These are phyloP conservation scores for Ampelocalamus luodianensis DNA, from an alignment of 176 grass and related monocot species.

Conservation along the genomic window DNA sequence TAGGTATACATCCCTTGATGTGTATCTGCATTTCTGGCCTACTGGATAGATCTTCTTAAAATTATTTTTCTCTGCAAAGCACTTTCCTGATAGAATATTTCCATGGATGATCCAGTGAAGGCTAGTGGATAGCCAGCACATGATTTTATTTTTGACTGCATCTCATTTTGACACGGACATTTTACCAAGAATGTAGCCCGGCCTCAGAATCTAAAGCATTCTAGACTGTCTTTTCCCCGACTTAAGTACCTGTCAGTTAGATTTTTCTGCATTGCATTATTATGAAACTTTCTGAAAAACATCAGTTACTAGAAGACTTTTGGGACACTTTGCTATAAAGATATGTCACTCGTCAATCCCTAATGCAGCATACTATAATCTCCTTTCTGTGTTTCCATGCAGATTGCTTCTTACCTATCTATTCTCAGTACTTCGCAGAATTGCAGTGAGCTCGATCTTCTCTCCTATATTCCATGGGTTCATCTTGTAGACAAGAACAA, in stretches of 20 bases:
- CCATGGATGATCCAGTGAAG: slow-evolving; percentile 21
- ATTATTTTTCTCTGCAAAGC: neutral
- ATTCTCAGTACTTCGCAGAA: neutral
- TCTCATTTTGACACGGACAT: slow-evolving; percentile 6
- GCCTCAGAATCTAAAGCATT: slow-evolving; percentile 28
- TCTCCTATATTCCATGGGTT: slow-evolving; percentile 28
- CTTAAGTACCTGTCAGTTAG: slow-evolving; percentile 33
- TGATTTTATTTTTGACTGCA: slow-evolving; percentile 33
- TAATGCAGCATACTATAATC: slow-evolving; percentile 26
- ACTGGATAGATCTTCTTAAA: neutral
- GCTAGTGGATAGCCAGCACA: neutral
- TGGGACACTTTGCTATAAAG: slow-evolving; percentile 39
- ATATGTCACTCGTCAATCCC: slow-evolving; percentile 12
- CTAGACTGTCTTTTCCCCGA: slow-evolving; percentile 43
- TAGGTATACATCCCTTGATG: slow-evolving; percentile 21
- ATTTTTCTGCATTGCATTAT: slow-evolving; percentile 1
- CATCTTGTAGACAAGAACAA: neutral
- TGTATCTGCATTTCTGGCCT: slow-evolving; percentile 1
- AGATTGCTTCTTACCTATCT: slow-evolving; percentile 19
- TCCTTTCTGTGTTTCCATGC: slow-evolving; percentile 12
- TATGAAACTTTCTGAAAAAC: slow-evolving; percentile 28
- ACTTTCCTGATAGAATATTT: neutral
- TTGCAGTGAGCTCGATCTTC: slow-evolving; percentile 6
- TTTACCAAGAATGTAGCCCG: slow-evolving; percentile 13
- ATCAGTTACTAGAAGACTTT: neutral